These are phyloP conservation scores for Leucaena leucocephala DNA, from an alignment of 306 rosid genomes.

Conservation along the genomic window DNA sequence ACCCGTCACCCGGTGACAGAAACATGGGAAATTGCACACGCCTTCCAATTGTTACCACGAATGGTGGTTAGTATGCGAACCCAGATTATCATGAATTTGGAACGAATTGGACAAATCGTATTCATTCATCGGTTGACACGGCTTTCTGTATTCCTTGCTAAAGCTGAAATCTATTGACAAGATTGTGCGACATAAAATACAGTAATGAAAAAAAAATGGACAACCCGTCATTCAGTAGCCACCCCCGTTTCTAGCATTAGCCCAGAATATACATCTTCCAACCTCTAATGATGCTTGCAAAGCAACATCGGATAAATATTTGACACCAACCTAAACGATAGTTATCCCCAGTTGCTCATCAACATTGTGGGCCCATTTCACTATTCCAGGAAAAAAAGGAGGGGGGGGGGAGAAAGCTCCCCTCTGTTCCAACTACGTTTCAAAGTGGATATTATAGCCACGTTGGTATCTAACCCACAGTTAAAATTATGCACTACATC, in stretches of 20 bases:
- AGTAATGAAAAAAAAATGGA: background rate
- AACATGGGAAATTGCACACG: background rate
- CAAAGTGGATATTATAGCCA: conserved; percentile 19
- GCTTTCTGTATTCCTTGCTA: background rate
- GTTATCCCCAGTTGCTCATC: conserved; percentile 11
- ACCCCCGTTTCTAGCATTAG: background rate
- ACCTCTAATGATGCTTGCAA: background rate
- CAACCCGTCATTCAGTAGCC: no score
- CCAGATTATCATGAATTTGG: background rate
- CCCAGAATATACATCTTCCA: background rate
- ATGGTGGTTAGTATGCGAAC: background rate
- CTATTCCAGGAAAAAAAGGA: background rate
- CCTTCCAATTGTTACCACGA: background rate
- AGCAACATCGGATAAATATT: background rate
- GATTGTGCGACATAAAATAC: background rate
- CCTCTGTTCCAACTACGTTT: conserved; percentile 19
- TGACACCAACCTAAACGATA: background rate
- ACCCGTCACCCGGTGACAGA: background rate
- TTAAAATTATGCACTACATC: conserved; percentile 26
- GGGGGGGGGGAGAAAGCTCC: background rate
- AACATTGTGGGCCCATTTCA: conserved; percentile 24
- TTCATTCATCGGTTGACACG: background rate
- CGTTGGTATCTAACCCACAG: conserved; percentile 15
- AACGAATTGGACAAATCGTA: no score
- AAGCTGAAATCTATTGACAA: background rate